Base-by-base conservation (phyloP, 2,329 filamentous ascomycete genomes). In the Penicillium sumatraense region DNA sequence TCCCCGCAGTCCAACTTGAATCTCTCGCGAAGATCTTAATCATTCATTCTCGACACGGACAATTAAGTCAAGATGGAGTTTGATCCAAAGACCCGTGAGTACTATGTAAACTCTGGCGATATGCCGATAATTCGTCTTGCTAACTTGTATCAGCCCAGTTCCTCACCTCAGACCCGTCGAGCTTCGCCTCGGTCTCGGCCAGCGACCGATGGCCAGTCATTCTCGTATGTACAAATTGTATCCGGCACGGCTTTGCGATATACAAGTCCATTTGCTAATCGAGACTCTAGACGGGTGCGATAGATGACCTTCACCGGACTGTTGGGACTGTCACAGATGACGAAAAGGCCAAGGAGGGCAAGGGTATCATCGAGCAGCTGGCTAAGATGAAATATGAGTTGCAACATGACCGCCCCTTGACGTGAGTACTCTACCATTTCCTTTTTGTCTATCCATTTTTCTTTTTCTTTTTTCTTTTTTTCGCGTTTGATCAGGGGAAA, bases 181-280 rank as follows among this genome's bases (percentile, higher is more conserved):
- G 92, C 45, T 98, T 98, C 72, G 95, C 90, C 49, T 91, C 87
- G 74, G 81, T 87, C 57, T 96, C 95, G 8, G 93, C 91, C 29
- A 84, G 89, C 68, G 88, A 92, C 63, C 84, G 95, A 73, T 99
- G 93, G 95, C 95, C 95, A 14, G 82, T 96, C 53, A 99, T 99
- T 70, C 78, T 99, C 66, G 91, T 96, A 67, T 72, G 84, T 46
- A 44, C 3, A 7, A n/a, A n/a, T 11, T 23, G 11, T 3, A 42
- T 24, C 2, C 7, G 6, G 44, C 20, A n/a, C 0, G 20, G 7
- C n/a, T n/a, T n/a, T n/a, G n/a, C 27, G 23, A 13, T 8, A 20
- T n/a, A 27, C 4, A 26, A n/a, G 13, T n/a, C 36, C 13, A 45
- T 33, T 45, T 44, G 35, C 54, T 59, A 42, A 59, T 38, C 16